Evolutionary conservation across 2,329 filamentous ascomycete genomes (phyloP).

Genomic region (Myrmaecium sp.): DNA sequence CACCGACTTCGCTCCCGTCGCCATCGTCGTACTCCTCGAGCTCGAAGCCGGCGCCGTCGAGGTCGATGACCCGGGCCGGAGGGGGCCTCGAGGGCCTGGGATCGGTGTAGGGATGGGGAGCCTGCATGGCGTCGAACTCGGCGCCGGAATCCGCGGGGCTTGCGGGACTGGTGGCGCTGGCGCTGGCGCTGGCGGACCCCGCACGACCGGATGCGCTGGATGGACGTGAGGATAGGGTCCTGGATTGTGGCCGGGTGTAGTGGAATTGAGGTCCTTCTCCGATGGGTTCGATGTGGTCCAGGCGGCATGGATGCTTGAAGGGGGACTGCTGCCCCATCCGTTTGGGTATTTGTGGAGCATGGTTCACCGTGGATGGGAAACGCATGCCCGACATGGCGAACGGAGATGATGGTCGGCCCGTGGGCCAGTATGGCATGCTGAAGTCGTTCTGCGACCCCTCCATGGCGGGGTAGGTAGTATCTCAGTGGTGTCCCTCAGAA

Average conservation of each 20-base stretch:
- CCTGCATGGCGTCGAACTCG: constrained; percentile 10
- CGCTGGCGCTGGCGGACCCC: too few relatives aligned
- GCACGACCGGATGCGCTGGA: too few relatives aligned
- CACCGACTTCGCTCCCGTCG: constrained; percentile 17
- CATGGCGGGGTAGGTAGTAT: constrained; percentile 9
- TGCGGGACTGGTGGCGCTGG: constrained; percentile 16
- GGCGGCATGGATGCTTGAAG: constrained; percentile 18
- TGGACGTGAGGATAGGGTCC: constrained; percentile 17
- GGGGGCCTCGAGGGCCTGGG: constrained; percentile 1
- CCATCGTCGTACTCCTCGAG: constrained; percentile 25
- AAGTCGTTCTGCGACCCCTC: constrained; percentile 14
- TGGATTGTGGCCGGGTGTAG: constrained; percentile 19
- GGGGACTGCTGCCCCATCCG: constrained; percentile 16
- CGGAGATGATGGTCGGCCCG: constrained; percentile 18
- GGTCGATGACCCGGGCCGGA: constrained; percentile 2
- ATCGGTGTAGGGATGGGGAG: constrained; percentile 9
- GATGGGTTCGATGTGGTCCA: constrained; percentile 20
- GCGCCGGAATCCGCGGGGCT: constrained; percentile 17
- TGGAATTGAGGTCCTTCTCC: constrained; percentile 18
- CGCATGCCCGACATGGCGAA: constrained; percentile 18
- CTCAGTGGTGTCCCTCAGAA: constrained; percentile 1
- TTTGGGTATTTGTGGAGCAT: constrained; percentile 4
- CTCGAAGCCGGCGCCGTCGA: constrained; percentile 19
- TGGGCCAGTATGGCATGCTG: constrained; percentile 12
- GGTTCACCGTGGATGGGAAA: constrained; percentile 11